Evolutionary conservation across 1,139 yeast species (phyloP).

Genomic region (Suhomyces panamericanus): DNA sequence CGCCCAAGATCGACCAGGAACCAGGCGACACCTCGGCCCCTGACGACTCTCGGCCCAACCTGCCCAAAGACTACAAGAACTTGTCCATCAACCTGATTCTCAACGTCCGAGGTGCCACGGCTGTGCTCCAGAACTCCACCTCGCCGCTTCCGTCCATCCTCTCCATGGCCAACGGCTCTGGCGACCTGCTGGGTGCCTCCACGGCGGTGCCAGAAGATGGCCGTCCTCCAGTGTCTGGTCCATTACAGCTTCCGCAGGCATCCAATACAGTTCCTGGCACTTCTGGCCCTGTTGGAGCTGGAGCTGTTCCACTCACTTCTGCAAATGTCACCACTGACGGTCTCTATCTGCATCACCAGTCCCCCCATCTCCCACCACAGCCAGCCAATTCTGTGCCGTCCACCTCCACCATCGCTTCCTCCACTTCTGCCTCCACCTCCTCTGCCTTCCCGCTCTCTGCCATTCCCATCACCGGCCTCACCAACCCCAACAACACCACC

Average conservation of each 20-base stretch:
- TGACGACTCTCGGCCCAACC: constrained; percentile 4
- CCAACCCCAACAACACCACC: not conserved
- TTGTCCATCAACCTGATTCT: constrained; percentile 16
- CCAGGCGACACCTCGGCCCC: not conserved
- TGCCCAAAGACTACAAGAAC: constrained; percentile 15
- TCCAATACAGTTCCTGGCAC: too few species aligned
- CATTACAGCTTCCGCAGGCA: too few species aligned
- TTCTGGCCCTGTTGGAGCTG: too few species aligned
- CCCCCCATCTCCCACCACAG: too few species aligned
- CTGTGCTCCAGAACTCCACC: not conserved
- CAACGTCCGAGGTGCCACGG: constrained; percentile 9
- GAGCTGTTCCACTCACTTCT: too few species aligned
- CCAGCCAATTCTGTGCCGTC: not conserved
- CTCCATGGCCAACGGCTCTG: not conserved
- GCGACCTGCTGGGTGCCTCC: too few species aligned
- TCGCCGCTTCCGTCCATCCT: not conserved
- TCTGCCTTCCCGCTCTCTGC: not conserved
- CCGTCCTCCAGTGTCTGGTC: too few species aligned
- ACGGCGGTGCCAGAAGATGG: too few species aligned
- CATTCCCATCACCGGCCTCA: not conserved
- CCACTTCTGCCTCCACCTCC: not conserved
- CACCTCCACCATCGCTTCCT: not conserved
- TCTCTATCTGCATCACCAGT: too few species aligned
- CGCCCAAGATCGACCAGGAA: not conserved
- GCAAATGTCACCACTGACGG: too few species aligned